Evolutionary conservation across 768 basidiomycete genomes (phyloP), one percentile per base, ranked within the genome.

Genomic region (Cubamyces lactineus): DNA sequence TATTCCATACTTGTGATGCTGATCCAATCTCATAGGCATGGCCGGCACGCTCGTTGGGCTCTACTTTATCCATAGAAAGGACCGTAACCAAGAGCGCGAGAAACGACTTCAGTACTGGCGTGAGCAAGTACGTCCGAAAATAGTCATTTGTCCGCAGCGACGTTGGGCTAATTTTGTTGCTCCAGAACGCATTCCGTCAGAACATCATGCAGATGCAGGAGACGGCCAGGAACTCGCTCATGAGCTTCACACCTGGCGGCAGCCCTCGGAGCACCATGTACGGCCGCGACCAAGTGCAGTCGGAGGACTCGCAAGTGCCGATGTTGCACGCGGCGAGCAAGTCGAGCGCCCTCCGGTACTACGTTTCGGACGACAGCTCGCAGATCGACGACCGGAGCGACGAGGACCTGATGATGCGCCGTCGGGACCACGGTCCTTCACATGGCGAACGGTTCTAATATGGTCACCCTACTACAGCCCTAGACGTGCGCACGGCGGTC

Each of bases 21-120:
- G 65, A 17, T 48, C 23, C 23, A 8, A 3, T 28, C 12, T 26
- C 3, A 9, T 61, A 94, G 93, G 90, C 48, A 92, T 95, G 82
- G 76, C 84, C 61, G 88, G 82, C 16, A 88, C 88, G 9, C 79
- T 94, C 43, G 74, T 84, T 54, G 80, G 82, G 3, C 78, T 96
- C 39, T 94, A 84, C 76, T 79, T 86, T 67, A 67, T 89, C 7
- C 92, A 94, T 68, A 78, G 86, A 41, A 84, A 85, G 66, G 84
- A 89, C 65, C 85, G 93, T 66, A 86, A 87, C 43, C 74, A 78
- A 60, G 92, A 94, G 69, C 87, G 91, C 48, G 87, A 91, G 76
- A 93, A 89, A 74, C 88, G 93, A 66, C 77, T 87, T 45, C 91
- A 93, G 71, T 94, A 95, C 75, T 94, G 93, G 88, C 86, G 87